Percentiles rank a stretch among this genome's conserved stretches.
Conservation (phyloP, 2,329 filamentous ascomycete genomes). For the Pseudomassariella vexata region DNA sequence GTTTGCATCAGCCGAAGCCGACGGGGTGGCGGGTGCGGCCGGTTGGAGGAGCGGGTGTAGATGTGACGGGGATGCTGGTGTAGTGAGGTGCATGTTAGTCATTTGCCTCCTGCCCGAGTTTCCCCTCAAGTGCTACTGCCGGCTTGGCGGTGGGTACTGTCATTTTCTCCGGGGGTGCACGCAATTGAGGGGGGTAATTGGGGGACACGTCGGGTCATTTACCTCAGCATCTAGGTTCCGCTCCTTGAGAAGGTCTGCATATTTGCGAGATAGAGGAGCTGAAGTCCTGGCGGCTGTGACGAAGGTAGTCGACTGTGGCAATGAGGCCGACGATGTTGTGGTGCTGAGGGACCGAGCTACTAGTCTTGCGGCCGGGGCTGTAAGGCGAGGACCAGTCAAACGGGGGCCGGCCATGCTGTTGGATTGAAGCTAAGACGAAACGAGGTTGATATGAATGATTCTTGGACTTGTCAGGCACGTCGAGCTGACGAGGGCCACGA, state of each 20-base stretch:
- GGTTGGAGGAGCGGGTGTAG: slow-evolving; percentile 27
- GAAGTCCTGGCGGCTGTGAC: slow-evolving; percentile 20
- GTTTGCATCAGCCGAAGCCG: slow-evolving; percentile 58
- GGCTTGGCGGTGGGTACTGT: too few relatives aligned
- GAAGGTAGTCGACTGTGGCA: slow-evolving; percentile 18
- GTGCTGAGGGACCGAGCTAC: slow-evolving; percentile 24
- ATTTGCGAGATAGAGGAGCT: slow-evolving; percentile 25
- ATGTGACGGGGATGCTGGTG: slow-evolving; percentile 22
- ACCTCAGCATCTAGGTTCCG: slow-evolving; percentile 25
- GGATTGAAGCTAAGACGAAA: too few relatives aligned
- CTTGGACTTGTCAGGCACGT: background rate
- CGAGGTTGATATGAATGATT: background rate
- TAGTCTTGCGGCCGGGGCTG: slow-evolving; percentile 21
- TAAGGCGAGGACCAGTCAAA: slow-evolving; percentile 25
- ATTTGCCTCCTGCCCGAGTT: too few relatives aligned
- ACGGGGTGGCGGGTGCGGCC: slow-evolving; percentile 30
- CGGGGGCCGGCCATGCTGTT: background rate
- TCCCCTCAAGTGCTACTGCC: too few relatives aligned
- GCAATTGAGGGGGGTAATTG: too few relatives aligned
- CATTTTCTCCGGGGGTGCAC: too few relatives aligned
- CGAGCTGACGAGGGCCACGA: background rate
- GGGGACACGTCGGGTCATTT: too few relatives aligned
- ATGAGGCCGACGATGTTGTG: slow-evolving; percentile 13
- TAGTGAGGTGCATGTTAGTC: slow-evolving; percentile 17
- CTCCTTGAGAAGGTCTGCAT: slow-evolving; percentile 28